Percentiles rank a stretch among this genome's conserved stretches.
phyloP scores from a whole-genome alignment of 371 early-diverging fungal species.

The Mucor saturninus region DNA sequence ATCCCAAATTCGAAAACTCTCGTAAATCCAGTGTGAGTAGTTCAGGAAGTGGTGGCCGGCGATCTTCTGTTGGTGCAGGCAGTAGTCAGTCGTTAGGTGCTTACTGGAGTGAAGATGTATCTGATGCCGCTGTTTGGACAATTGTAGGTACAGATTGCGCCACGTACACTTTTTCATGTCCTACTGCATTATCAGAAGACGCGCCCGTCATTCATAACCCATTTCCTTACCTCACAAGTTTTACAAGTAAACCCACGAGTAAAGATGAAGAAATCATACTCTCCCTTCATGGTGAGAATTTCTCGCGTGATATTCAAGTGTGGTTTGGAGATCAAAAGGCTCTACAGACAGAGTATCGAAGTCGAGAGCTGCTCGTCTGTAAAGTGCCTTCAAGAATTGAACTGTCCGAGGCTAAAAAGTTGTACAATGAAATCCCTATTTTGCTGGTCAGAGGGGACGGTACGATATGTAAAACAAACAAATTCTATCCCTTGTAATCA shows the following conservation, averaged over 20 bases:
- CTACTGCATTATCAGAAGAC: neutral
- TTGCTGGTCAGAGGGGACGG: conserved; percentile 48
- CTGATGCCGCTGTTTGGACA: conserved; percentile 89
- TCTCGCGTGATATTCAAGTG: conserved; percentile 69
- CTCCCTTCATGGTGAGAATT: conserved; percentile 59
- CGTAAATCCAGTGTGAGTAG: conserved; percentile 31
- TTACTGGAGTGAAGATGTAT: conserved; percentile 83
- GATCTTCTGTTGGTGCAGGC: conserved; percentile 15
- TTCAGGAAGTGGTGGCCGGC: conserved; percentile 21
- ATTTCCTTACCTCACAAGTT: conserved; percentile 19
- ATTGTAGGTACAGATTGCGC: conserved; percentile 86
- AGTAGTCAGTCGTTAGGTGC: conserved; percentile 31
- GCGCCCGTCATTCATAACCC: neutral
- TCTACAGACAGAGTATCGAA: conserved; percentile 38
- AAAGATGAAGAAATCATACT: conserved; percentile 11
- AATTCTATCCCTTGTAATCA: conserved; percentile 31
- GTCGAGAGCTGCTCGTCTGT: conserved; percentile 42
- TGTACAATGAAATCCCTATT: conserved; percentile 38
- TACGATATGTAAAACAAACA: conserved; percentile 48
- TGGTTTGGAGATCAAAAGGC: conserved; percentile 66
- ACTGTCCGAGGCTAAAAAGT: conserved; percentile 29
- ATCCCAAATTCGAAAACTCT: conserved; percentile 14
- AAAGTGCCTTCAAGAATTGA: conserved; percentile 39
- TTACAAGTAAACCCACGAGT: neutral
- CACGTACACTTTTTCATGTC: conserved; percentile 70